phyloP scores from a whole-genome alignment of 1,284 basidiomycete genomes.

The Ustilago lituana region DNA sequence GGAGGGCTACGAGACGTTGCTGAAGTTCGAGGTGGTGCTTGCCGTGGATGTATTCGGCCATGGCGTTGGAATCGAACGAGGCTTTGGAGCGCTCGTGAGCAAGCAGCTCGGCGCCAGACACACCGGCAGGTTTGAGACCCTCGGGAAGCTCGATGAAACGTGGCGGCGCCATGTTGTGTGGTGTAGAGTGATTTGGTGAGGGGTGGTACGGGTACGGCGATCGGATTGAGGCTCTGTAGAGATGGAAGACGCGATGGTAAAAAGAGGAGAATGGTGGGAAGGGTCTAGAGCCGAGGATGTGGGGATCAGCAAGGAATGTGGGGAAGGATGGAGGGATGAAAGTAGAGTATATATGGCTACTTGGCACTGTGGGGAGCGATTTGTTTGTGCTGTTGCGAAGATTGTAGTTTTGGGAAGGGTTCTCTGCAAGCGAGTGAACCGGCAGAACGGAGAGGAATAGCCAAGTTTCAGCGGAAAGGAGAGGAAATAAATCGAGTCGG shows the following conservation, averaged over 20 bases:
- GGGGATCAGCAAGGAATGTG: not conserved
- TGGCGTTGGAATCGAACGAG: constrained; percentile 56
- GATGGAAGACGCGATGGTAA: not conserved
- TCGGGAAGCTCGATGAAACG: constrained; percentile 49
- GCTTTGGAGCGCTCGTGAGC: constrained; percentile 58
- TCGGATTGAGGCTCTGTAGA: not conserved
- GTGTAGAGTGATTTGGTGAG: not conserved
- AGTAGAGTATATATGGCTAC: constrained; percentile 13
- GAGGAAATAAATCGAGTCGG: too few relatives aligned
- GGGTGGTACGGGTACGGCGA: not conserved
- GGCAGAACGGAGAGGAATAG: constrained; percentile 8
- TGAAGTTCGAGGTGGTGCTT: constrained; percentile 67
- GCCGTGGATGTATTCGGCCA: constrained; percentile 61
- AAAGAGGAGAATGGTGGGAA: not conserved
- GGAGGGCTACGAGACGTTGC: constrained; percentile 70
- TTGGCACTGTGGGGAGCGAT: constrained; percentile 4
- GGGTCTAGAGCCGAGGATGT: not conserved
- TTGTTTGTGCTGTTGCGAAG: constrained; percentile 1
- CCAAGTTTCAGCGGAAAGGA: not conserved
- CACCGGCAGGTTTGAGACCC: constrained; percentile 59
- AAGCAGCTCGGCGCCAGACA: constrained; percentile 54
- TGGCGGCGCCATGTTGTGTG: constrained; percentile 37
- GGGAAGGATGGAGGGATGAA: not conserved
- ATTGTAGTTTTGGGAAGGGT: not conserved
- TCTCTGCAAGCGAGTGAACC: constrained; percentile 7